Percentiles rank a stretch among this genome's conserved stretches.
Conservation (phyloP, 352 stramenopile genomes). For the Pythium monospermum region DNA sequence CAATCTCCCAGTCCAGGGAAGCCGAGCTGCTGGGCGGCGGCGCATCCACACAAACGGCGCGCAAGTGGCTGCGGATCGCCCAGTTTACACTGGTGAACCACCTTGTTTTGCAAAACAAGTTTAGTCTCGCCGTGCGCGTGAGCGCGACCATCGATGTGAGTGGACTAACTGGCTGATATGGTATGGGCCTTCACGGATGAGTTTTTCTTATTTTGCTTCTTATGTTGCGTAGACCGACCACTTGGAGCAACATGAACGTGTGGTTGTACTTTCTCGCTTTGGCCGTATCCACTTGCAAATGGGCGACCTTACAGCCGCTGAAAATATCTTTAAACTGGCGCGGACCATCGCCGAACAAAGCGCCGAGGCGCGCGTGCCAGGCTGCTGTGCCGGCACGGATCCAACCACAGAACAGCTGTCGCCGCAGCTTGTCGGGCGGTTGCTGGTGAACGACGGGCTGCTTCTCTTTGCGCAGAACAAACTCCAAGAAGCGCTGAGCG, state of each 20-base stretch:
- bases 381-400: constrained; percentile 4
- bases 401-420: background rate
- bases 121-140: constrained; percentile 55
- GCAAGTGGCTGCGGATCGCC: constrained; percentile 50
- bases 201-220: constrained; percentile 2
- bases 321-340: constrained; percentile 54
- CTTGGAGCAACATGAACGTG: constrained; percentile 34
- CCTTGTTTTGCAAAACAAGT: constrained; percentile 67
- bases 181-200: background rate
- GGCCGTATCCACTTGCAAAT: constrained; percentile 74
- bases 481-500: constrained; percentile 67
- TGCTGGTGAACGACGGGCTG: constrained; percentile 72
- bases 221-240: constrained; percentile 26
- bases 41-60: constrained; percentile 25
- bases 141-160: constrained; percentile 62
- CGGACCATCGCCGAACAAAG: constrained; percentile 22
- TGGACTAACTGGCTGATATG: background rate
- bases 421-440: constrained; percentile 35
- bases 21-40: constrained; percentile 27
- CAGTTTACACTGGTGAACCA: constrained; percentile 71
- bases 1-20: constrained; percentile 23
- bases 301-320: constrained; percentile 49
- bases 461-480: constrained; percentile 77
- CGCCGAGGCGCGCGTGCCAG: background rate
- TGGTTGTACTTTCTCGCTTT: constrained; percentile 53